These are phyloP conservation scores for Leccinum fallax DNA, from an alignment of 1,284 basidiomycete genomes.

Conservation along the genomic window DNA sequence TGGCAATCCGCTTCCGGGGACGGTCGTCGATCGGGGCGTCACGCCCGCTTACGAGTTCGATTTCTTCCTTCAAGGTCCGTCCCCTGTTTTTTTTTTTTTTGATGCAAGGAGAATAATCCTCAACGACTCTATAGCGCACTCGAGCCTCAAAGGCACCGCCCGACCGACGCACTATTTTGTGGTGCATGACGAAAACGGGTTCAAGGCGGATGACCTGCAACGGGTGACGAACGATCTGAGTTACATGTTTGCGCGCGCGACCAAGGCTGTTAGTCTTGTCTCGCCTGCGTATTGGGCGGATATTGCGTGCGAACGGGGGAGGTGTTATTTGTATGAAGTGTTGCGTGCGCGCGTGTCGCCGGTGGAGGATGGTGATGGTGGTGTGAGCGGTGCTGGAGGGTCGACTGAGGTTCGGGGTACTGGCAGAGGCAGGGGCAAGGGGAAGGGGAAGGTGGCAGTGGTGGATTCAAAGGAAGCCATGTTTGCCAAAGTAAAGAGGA, in stretches of 20 bases:
- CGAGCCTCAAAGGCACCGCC: slow-evolving; percentile 66
- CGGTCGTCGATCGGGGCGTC: slow-evolving; percentile 71
- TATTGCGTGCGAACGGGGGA: slow-evolving; percentile 74
- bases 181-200: slow-evolving; percentile 70
- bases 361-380: slow-evolving; percentile 41
- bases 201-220: slow-evolving; percentile 70
- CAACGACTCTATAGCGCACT: slow-evolving; percentile 37
- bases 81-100: too few relatives aligned
- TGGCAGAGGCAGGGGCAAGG: background rate
- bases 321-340: slow-evolving; percentile 71
- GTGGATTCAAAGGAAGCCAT: slow-evolving; percentile 23
- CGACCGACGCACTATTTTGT: slow-evolving; percentile 78
- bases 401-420: slow-evolving; percentile 2
- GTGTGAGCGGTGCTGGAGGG: background rate
- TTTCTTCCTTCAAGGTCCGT: slow-evolving; percentile 67
- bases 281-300: slow-evolving; percentile 79
- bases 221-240: slow-evolving; percentile 58
- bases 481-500: slow-evolving; percentile 48
- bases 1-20: slow-evolving; percentile 73
- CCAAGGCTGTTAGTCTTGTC: slow-evolving; percentile 78
- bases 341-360: slow-evolving; percentile 34
- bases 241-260: slow-evolving; percentile 78
- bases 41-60: slow-evolving; percentile 76
- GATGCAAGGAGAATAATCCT: background rate
- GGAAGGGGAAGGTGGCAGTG: slow-evolving; percentile 8